These are phyloP conservation scores for Xerocomus brunneocitrinus DNA, from an alignment of 768 basidiomycete species.

Conservation along the genomic window DNA sequence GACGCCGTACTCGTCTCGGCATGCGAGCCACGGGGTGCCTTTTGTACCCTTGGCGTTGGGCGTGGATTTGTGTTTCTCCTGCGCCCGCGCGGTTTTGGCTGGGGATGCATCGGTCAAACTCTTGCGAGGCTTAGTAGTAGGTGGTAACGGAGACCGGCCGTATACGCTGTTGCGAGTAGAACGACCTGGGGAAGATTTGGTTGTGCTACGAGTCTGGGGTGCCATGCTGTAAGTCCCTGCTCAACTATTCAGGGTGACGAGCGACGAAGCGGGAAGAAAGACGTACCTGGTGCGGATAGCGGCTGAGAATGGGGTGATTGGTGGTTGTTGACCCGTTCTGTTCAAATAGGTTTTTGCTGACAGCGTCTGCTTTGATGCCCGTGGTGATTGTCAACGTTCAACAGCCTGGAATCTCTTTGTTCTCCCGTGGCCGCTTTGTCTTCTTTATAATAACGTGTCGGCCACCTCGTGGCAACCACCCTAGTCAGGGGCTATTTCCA, in stretches of 20 bases:
- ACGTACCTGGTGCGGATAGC: background rate
- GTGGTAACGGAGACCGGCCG: conserved; percentile 11
- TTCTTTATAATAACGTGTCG: conserved; percentile 16
- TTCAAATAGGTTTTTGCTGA: conserved; percentile 21
- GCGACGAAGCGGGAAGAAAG: background rate
- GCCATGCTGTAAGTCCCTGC: conserved; percentile 16
- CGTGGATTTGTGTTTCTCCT: background rate
- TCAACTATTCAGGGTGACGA: background rate
- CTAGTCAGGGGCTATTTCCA: conserved; percentile 21
- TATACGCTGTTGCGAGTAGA: conserved; percentile 21
- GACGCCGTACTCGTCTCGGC: conserved; percentile 12
- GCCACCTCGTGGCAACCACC: conserved; percentile 11
- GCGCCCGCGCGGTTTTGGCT: background rate
- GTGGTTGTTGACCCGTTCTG: background rate
- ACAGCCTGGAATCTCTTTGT: conserved; percentile 12
- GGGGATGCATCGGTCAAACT: background rate
- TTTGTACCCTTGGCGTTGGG: background rate
- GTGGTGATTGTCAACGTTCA: background rate
- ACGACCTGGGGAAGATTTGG: conserved; percentile 15
- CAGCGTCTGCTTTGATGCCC: conserved; percentile 15
- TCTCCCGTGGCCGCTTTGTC: conserved; percentile 15
- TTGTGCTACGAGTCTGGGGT: conserved; percentile 23
- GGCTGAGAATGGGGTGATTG: background rate
- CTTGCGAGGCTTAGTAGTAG: conserved; percentile 7
- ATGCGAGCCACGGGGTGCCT: conserved; percentile 16